These are phyloP conservation scores for Colletotrichum limetticola DNA, from an alignment of 2,329 filamentous ascomycete species.

Conservation along the genomic window DNA sequence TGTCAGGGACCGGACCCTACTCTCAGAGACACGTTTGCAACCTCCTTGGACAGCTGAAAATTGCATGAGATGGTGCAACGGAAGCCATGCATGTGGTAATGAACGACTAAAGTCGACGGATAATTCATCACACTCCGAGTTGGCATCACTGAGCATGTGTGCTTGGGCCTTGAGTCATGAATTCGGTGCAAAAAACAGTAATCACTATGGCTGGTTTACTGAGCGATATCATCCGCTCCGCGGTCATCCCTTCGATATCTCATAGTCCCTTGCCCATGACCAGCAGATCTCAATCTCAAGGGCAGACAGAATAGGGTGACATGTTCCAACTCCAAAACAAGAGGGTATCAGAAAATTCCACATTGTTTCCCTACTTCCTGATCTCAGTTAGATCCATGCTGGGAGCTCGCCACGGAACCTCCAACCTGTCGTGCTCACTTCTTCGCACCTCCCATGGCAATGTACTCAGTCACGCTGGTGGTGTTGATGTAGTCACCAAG, in stretches of 20 bases:
- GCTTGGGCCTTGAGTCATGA: background rate
- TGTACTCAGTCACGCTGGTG: background rate
- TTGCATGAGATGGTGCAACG: no score
- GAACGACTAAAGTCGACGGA: background rate
- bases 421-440: background rate
- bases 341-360: background rate
- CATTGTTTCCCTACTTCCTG: background rate
- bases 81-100: background rate
- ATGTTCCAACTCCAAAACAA: background rate
- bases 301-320: background rate
- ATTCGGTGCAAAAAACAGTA: background rate
- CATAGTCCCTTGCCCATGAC: background rate
- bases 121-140: background rate
- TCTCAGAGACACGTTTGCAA: background rate
- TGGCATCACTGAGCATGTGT: background rate
- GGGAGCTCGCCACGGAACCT: background rate
- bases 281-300: background rate
- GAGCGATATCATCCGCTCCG: background rate
- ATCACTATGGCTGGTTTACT: background rate
- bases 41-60: no score
- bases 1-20: background rate
- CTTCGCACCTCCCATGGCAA: background rate
- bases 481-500: background rate
- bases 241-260: background rate
- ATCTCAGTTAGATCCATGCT: background rate